Conservation (phyloP, 495 filamentous ascomycete species). For the Hypoxylon fragiforme region DNA sequence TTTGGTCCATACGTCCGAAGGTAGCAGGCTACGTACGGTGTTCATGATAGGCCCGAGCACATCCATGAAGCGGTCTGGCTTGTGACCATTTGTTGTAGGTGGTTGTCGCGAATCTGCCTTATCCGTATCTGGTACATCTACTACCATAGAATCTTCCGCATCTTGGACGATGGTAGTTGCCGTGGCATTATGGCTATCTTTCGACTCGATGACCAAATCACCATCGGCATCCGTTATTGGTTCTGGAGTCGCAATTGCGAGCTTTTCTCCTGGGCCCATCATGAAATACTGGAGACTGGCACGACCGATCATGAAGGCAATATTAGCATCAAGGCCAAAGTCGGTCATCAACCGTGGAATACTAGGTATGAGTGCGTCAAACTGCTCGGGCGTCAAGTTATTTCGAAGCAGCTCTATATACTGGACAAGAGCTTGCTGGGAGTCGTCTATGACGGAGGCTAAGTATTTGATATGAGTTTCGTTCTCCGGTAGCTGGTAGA, state of each 20-base stretch:
- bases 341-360: constrained; percentile 72
- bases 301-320: constrained; percentile 88
- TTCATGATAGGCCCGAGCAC: constrained; percentile 77
- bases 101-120: constrained; percentile 28
- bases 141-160: constrained; percentile 45
- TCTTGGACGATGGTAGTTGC: constrained; percentile 30
- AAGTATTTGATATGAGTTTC: constrained; percentile 79
- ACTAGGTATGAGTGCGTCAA: constrained; percentile 78
- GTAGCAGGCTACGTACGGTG: constrained; percentile 62
- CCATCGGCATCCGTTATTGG: constrained; percentile 44
- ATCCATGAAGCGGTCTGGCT: constrained; percentile 64
- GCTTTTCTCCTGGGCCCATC: constrained; percentile 41
- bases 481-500: constrained; percentile 67
- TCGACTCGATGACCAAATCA: constrained; percentile 44
- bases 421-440: constrained; percentile 79
- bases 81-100: constrained; percentile 35
- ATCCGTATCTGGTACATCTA: constrained; percentile 31
- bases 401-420: constrained; percentile 87
- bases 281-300: constrained; percentile 61
- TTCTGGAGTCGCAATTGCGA: constrained; percentile 28
- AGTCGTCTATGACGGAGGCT: constrained; percentile 84
- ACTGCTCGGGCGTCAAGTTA: constrained; percentile 74
- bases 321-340: constrained; percentile 75
- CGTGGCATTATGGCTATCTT: constrained; percentile 11
- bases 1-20: constrained; percentile 63